Evolutionary conservation across 1,284 basidiomycete genomes (phyloP).

Genomic region (Puccinia polysora): DNA sequence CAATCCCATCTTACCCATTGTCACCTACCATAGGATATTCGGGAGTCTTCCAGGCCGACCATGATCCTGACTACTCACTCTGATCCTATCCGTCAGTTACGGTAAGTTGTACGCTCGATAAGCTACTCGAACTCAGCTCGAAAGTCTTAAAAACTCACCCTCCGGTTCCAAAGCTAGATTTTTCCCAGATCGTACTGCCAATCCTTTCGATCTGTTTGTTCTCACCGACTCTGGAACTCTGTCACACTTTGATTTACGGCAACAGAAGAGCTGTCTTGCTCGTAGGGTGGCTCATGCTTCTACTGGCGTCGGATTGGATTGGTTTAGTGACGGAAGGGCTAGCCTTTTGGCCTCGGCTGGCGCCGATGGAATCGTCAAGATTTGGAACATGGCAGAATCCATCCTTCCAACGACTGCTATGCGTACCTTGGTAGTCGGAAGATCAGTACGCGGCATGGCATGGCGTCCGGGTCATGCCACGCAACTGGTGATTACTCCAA

Average conservation of each 20-base stretch:
- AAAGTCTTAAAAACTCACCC: too few species aligned
- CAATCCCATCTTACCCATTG: not conserved
- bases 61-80: constrained; percentile 29
- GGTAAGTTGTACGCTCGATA: too few species aligned
- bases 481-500: constrained; percentile 32
- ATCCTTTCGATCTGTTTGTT: constrained; percentile 28
- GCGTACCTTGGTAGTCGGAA: constrained; percentile 21
- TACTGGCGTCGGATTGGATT: constrained; percentile 30
- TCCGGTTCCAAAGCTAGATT: constrained; percentile 21
- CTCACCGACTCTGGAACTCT: constrained; percentile 37
- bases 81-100: constrained; percentile 29
- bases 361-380: constrained; percentile 34
- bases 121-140: too few species aligned
- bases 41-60: constrained; percentile 8
- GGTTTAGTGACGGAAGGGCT: constrained; percentile 4
- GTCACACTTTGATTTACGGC: constrained; percentile 31
- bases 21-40: constrained; percentile 16
- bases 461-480: constrained; percentile 30
- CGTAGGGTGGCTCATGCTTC: constrained; percentile 33
- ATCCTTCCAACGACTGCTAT: constrained; percentile 18
- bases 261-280: constrained; percentile 27
- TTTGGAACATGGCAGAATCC: constrained; percentile 26
- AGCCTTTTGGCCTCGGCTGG: constrained; percentile 23
- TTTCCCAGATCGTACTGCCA: constrained; percentile 25
- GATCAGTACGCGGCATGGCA: constrained; percentile 25